Percentiles rank a stretch among this genome's conserved stretches.
These are phyloP conservation scores for Blepharisma japonicum DNA, from an alignment of 73 alveolate genomes.

Conservation along the genomic window DNA sequence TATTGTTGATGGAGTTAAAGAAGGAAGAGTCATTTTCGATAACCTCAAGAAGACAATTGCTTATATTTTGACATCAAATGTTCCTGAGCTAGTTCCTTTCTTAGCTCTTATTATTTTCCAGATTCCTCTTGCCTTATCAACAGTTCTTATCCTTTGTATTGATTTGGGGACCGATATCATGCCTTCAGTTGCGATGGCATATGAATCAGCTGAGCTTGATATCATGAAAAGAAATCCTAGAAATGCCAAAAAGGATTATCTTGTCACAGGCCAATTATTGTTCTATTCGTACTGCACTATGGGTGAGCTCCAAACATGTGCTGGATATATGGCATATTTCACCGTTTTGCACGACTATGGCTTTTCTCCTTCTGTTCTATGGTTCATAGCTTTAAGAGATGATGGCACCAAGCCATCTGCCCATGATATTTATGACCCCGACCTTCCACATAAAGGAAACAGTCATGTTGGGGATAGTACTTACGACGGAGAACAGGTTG, in stretches of 20 bases:
- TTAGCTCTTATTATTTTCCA: slow-evolving; percentile 67
- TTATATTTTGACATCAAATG: slow-evolving; percentile 72
- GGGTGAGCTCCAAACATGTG: slow-evolving; percentile 71
- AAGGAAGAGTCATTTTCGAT: slow-evolving; percentile 95
- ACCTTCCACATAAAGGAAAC: background rate
- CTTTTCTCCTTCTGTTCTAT: slow-evolving; percentile 48
- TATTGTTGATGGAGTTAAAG: slow-evolving; percentile 94
- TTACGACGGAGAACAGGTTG: slow-evolving; percentile 2
- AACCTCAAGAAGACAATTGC: slow-evolving; percentile 80
- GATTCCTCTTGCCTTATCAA: slow-evolving; percentile 85
- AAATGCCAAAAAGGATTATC: slow-evolving; percentile 80
- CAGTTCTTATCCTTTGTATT: slow-evolving; percentile 72
- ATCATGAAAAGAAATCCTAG: slow-evolving; percentile 90
- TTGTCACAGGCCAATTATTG: slow-evolving; percentile 70
- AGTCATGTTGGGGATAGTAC: slow-evolving; percentile 24
- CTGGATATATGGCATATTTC: slow-evolving; percentile 77
- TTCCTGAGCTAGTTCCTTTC: slow-evolving; percentile 87
- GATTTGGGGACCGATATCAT: slow-evolving; percentile 87
- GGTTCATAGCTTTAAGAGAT: background rate
- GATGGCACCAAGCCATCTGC: slow-evolving; percentile 13
- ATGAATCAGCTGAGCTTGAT: slow-evolving; percentile 92
- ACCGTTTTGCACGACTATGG: slow-evolving; percentile 87
- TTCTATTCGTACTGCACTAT: slow-evolving; percentile 62
- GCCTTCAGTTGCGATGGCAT: slow-evolving; percentile 93
- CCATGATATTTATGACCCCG: slow-evolving; percentile 41